Percentiles rank a stretch among this genome's conserved stretches.
These are phyloP conservation scores for Lunasporangiospora selenospora DNA, from an alignment of 192 early-diverging fungal species.

Conservation along the genomic window DNA sequence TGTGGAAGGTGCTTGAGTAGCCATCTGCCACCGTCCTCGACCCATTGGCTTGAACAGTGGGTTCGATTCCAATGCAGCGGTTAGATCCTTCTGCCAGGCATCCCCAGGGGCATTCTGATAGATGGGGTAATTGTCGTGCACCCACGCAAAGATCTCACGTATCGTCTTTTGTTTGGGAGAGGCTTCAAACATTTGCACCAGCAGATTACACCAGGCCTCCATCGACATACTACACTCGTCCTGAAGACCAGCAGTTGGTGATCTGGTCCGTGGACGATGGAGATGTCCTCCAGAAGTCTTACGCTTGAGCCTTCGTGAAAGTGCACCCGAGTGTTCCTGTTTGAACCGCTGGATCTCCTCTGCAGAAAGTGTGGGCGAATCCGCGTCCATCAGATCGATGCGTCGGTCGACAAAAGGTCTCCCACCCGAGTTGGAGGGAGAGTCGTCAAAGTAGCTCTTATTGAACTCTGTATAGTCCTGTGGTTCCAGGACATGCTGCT, in stretches of 20 bases:
- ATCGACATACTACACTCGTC: constrained; percentile 49
- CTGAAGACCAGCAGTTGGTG: constrained; percentile 28
- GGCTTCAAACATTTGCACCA: constrained; percentile 51
- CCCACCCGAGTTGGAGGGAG: too few relatives aligned
- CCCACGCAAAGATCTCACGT: constrained; percentile 48
- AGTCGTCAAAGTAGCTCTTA: too few relatives aligned
- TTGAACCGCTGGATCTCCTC: constrained; percentile 45
- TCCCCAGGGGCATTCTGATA: constrained; percentile 48
- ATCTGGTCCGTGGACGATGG: constrained; percentile 30
- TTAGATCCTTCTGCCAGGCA: constrained; percentile 46
- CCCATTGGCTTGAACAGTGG: constrained; percentile 49
- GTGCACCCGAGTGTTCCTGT: constrained; percentile 30
- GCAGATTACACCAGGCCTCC: constrained; percentile 49
- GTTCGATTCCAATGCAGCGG: constrained; percentile 48
- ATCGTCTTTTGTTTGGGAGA: constrained; percentile 54
- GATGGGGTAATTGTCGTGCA: constrained; percentile 50
- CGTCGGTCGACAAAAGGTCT: constrained; percentile 30
- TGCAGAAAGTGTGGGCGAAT: constrained; percentile 32
- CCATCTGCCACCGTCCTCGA: constrained; percentile 51
- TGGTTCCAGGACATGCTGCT: not conserved
- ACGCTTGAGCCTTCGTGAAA: constrained; percentile 27
- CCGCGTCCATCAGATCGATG: constrained; percentile 23
- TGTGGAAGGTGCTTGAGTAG: constrained; percentile 26
- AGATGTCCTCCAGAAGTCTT: constrained; percentile 29
- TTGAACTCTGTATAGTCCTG: too few relatives aligned